Percentiles rank a stretch among this genome's conserved stretches.
Conservation (phyloP, 306 rosid species). For the Quercus cerris region DNA sequence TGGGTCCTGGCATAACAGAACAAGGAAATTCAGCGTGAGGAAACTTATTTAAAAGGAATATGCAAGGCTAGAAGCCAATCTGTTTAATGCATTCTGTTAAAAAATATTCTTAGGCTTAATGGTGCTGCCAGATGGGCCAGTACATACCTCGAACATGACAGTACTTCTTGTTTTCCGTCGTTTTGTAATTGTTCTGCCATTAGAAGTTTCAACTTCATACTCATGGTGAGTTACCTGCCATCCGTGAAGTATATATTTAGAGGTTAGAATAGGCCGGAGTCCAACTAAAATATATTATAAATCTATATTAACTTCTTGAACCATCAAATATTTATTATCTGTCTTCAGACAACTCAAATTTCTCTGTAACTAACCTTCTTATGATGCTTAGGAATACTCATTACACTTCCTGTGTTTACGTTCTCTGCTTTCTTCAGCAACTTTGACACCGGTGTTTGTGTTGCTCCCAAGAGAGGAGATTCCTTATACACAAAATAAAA, state of each 20-base stretch:
- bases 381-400: constrained; percentile 76
- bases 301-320: constrained; percentile 6
- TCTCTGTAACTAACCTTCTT: constrained; percentile 53
- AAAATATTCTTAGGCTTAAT: neutral
- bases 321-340: neutral
- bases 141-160: constrained; percentile 83
- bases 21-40: constrained; percentile 22
- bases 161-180: constrained; percentile 91
- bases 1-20: constrained; percentile 56
- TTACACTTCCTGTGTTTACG: constrained; percentile 53
- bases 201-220: constrained; percentile 92
- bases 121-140: constrained; percentile 17
- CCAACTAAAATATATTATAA: constrained; percentile 10
- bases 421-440: constrained; percentile 72
- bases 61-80: constrained; percentile 11
- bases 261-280: constrained; percentile 10
- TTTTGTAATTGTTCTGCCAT: constrained; percentile 87
- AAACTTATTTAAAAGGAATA: constrained; percentile 11
- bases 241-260: constrained; percentile 19
- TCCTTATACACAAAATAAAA: constrained; percentile 47
- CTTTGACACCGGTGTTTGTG: constrained; percentile 75
- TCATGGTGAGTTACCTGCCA: constrained; percentile 86
- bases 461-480: constrained; percentile 53
- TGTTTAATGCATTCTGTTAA: constrained; percentile 11
- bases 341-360: neutral